Conservation (phyloP, 202 grass and related monocot genomes). For the Digitaria exilis region DNA sequence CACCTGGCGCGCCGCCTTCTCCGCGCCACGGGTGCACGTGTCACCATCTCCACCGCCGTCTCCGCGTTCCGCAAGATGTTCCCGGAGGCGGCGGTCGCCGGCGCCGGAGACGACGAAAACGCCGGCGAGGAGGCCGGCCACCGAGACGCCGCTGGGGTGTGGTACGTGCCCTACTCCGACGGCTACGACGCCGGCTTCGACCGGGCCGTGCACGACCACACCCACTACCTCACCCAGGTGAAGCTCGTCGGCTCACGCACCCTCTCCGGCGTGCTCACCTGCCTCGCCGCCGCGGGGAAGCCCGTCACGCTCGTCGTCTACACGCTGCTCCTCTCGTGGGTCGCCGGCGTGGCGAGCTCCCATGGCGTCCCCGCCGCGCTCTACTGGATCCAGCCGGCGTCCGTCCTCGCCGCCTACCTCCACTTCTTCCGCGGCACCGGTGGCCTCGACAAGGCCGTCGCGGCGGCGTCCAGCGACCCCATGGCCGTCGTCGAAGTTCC, state of each 20-base stretch:
- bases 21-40: constrained; percentile 36
- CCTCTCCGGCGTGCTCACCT: constrained; percentile 33
- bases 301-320: constrained; percentile 56
- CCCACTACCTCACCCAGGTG: constrained; percentile 29
- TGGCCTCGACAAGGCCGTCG: constrained; percentile 37
- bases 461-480: constrained; percentile 8
- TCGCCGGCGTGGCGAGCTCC: constrained; percentile 37
- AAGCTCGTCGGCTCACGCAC: constrained; percentile 31
- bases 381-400: constrained; percentile 70
- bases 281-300: constrained; percentile 21
- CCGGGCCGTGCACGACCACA: not conserved
- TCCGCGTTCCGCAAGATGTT: constrained; percentile 64
- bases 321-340: constrained; percentile 56
- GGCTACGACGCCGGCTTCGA: constrained; percentile 68
- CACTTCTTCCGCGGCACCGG: constrained; percentile 56
- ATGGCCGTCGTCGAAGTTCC: constrained; percentile 35
- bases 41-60: constrained; percentile 65
- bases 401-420: constrained; percentile 57
- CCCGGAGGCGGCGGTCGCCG: not conserved
- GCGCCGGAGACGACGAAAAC: not conserved
- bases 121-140: not conserved
- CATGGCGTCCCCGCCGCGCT: constrained; percentile 41
- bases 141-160: constrained; percentile 41
- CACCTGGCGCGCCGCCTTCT: constrained; percentile 59
- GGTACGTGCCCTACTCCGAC: constrained; percentile 61